These are phyloP conservation scores for Theobroma cacao DNA, from an alignment of 345 rosid genomes.

Conservation along the genomic window DNA sequence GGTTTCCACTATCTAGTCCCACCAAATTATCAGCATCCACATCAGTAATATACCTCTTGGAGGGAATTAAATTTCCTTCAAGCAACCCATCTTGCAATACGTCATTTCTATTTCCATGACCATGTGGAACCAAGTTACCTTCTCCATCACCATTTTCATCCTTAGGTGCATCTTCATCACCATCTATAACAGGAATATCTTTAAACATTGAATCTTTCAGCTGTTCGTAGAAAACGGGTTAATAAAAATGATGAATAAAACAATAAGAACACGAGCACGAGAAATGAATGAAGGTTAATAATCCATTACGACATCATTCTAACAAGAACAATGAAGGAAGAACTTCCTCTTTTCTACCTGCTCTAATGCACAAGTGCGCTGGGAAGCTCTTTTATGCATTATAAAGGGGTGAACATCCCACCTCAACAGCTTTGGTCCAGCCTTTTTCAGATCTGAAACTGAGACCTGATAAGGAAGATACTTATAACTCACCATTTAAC, in stretches of 20 bases:
- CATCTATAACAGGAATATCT: neutral
- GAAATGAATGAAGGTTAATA: neutral
- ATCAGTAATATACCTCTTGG: conserved; percentile 30
- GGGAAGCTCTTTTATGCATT: conserved; percentile 39
- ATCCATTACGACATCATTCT: neutral
- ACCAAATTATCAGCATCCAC: conserved; percentile 15
- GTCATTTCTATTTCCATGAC: conserved; percentile 18
- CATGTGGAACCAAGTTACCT: conserved; percentile 13
- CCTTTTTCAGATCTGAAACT: conserved; percentile 25
- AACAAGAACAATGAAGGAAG: conserved; percentile 1
- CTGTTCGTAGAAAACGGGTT: conserved; percentile 30
- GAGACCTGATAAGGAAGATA: conserved; percentile 23
- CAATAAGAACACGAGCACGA: neutral
- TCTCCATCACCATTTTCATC: conserved; percentile 12
- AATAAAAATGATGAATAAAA: neutral
- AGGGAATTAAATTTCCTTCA: conserved; percentile 9
- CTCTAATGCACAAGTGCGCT: conserved; percentile 42
- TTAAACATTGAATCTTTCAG: conserved; percentile 37
- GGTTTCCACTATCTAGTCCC: conserved; percentile 10
- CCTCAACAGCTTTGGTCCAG: conserved; percentile 35
- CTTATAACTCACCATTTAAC: neutral
- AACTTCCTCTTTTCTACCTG: conserved; percentile 29
- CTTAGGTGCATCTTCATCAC: conserved; percentile 5
- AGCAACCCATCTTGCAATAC: conserved; percentile 9
- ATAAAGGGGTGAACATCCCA: conserved; percentile 48